These are phyloP conservation scores for Hanseniaspora lindneri DNA, from an alignment of 805 yeast species.

Conservation along the genomic window DNA sequence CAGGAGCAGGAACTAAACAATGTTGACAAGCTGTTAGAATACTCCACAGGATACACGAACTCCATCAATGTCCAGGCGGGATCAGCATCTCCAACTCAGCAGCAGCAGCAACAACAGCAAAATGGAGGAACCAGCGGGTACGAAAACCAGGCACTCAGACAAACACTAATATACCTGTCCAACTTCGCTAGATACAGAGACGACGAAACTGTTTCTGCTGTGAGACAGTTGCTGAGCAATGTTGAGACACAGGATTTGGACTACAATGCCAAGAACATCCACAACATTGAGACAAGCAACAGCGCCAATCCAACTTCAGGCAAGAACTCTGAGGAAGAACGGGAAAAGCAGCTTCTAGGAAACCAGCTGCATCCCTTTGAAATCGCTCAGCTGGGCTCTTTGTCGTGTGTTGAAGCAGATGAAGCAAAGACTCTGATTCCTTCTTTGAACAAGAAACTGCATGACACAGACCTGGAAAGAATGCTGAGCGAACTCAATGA, in stretches of 20 bases:
- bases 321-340: constrained; percentile 4
- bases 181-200: constrained; percentile 84
- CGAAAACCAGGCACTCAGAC: constrained; percentile 78
- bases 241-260: constrained; percentile 26
- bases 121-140: constrained; percentile 28
- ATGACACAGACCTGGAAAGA: constrained; percentile 77
- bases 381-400: constrained; percentile 74
- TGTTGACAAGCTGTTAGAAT: constrained; percentile 27
- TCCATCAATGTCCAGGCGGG: constrained; percentile 10
- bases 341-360: constrained; percentile 26
- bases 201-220: constrained; percentile 85
- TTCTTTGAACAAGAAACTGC: constrained; percentile 65
- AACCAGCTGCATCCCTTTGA: constrained; percentile 79
- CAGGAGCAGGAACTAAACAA: constrained; percentile 33
- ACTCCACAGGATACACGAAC: constrained; percentile 23
- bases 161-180: constrained; percentile 76
- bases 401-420: constrained; percentile 91
- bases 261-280: constrained; percentile 36
- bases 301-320: background rate
- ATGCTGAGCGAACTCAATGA: constrained; percentile 76
- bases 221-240: constrained; percentile 66
- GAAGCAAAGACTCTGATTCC: constrained; percentile 94
- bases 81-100: constrained; percentile 13
- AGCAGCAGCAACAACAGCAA: constrained; percentile 8
- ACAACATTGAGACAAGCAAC: constrained; percentile 9